Evolutionary conservation across 2,329 filamentous ascomycete genomes (phyloP).

Genomic region (Neofusicoccum umdonicola): DNA sequence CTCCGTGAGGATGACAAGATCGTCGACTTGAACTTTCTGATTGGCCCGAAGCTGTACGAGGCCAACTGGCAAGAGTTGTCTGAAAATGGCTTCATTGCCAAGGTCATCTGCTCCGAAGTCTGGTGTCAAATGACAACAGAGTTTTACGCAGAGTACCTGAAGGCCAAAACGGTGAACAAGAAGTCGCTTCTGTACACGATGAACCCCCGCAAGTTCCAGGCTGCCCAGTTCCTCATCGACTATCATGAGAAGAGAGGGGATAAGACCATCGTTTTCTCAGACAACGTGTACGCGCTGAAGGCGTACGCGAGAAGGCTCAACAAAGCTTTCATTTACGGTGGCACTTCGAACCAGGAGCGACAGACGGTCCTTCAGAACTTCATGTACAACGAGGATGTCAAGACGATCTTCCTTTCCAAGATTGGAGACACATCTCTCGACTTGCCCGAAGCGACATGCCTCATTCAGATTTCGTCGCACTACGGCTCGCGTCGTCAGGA

Average conservation of each 20-base stretch:
- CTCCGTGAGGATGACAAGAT: slow-evolving; percentile 98
- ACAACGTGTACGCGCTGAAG: slow-evolving; percentile 91
- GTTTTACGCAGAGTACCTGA: slow-evolving; percentile 92
- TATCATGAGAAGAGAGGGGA: slow-evolving; percentile 93
- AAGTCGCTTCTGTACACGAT: slow-evolving; percentile 81
- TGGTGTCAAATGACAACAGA: slow-evolving; percentile 99
- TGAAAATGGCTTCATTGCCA: slow-evolving; percentile 93
- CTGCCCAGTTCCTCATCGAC: slow-evolving; percentile 96
- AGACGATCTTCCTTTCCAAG: slow-evolving; percentile 93
- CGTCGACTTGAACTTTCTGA: slow-evolving; percentile 92
- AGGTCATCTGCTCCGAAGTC: slow-evolving; percentile 96
- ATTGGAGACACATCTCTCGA: slow-evolving; percentile 99
- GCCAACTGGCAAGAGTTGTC: slow-evolving; percentile 99
- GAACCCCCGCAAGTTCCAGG: slow-evolving; percentile 97
- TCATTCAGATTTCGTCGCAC: slow-evolving; percentile 96
- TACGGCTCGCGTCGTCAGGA: slow-evolving; percentile 97
- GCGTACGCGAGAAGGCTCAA: slow-evolving; percentile 79
- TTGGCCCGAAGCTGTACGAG: slow-evolving; percentile 95
- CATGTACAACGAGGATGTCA: slow-evolving; percentile 84
- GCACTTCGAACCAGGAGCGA: slow-evolving; percentile 81
- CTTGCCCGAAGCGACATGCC: slow-evolving; percentile 89
- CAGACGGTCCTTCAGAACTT: slow-evolving; percentile 89
- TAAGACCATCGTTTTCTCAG: slow-evolving; percentile 97
- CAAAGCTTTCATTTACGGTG: slow-evolving; percentile 90
- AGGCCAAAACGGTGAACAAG: slow-evolving; percentile 61